phyloP scores from a whole-genome alignment of 2,329 filamentous ascomycete genomes.

The Phoma herbarum region DNA sequence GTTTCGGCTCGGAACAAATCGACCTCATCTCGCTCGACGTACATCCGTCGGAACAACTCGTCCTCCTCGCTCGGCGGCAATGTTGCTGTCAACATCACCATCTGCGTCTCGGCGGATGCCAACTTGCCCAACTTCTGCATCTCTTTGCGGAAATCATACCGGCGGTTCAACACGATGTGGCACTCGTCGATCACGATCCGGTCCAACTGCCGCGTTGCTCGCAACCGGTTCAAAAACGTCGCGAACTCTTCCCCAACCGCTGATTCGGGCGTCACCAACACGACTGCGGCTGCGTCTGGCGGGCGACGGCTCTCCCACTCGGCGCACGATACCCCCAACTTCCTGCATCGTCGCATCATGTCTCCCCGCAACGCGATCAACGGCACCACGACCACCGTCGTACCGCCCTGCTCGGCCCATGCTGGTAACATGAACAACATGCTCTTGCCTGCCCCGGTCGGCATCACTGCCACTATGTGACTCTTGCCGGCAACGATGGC shows the following conservation, averaged over 20 bases:
- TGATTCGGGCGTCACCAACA: conserved; percentile 38
- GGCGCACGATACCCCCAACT: conserved; percentile 22
- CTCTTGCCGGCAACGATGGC: conserved; percentile 4
- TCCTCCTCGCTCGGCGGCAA: conserved; percentile 26
- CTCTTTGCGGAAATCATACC: conserved; percentile 20
- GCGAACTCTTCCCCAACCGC: conserved; percentile 32
- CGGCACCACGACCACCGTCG: neutral
- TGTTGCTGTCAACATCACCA: conserved; percentile 34
- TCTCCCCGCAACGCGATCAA: neutral
- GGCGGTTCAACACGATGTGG: conserved; percentile 31
- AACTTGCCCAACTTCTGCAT: conserved; percentile 29
- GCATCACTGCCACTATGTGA: conserved; percentile 6
- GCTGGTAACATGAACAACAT: neutral
- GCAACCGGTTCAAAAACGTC: conserved; percentile 31
- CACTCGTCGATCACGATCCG: conserved; percentile 31
- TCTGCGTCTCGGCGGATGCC: conserved; percentile 27
- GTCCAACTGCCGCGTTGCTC: conserved; percentile 27
- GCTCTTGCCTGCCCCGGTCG: conserved; percentile 2
- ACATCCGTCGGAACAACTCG: neutral
- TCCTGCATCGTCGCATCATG: neutral
- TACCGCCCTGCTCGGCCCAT: neutral
- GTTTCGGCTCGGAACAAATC: too few species aligned
- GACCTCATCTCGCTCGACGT: too few species aligned
- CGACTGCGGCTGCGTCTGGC: conserved; percentile 25
- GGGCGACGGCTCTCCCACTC: conserved; percentile 29